phyloP scores from a whole-genome alignment of 2,329 filamentous ascomycete genomes.

The Hymenoscyphus albidus region DNA sequence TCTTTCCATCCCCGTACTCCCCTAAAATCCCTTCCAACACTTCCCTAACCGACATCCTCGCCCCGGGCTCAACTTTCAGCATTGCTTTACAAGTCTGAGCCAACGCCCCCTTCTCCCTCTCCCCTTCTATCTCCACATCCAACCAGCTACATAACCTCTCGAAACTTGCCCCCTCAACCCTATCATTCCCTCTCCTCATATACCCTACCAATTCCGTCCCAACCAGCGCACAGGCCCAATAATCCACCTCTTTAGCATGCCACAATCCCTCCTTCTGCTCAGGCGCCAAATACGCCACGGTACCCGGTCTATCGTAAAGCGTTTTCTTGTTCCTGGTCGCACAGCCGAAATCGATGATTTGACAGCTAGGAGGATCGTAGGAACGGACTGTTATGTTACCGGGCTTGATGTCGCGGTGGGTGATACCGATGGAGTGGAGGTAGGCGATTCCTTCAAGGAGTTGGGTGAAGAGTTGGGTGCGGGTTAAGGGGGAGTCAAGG shows the following conservation, averaged over 20 bases:
- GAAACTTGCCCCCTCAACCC: conserved; percentile 10
- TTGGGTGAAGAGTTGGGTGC: conserved; percentile 22
- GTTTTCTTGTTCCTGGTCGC: conserved; percentile 17
- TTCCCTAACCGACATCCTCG: conserved; percentile 12
- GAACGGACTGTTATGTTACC: conserved; percentile 19
- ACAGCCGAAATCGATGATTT: conserved; percentile 26
- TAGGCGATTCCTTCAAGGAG: conserved; percentile 22
- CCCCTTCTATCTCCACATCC: conserved; percentile 1
- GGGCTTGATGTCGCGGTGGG: conserved; percentile 26
- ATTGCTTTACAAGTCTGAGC: conserved; percentile 6
- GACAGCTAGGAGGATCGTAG: conserved; percentile 23
- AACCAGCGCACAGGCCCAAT: conserved; percentile 22
- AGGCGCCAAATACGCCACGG: conserved; percentile 26
- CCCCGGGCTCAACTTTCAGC: conserved; percentile 12
- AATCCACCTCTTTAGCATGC: conserved; percentile 19
- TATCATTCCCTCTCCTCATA: conserved; percentile 10
- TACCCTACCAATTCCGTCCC: conserved; percentile 11
- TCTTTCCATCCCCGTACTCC: conserved; percentile 7
- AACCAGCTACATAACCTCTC: conserved; percentile 1
- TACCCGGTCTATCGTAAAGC: conserved; percentile 23
- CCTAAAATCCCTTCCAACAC: conserved; percentile 10
- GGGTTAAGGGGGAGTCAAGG: conserved; percentile 16
- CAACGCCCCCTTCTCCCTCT: neutral
- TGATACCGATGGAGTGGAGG: conserved; percentile 20
- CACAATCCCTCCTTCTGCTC: conserved; percentile 19